These are phyloP conservation scores for Rhodotorula sp. DNA, from an alignment of 1,284 basidiomycete genomes.

Conservation along the genomic window DNA sequence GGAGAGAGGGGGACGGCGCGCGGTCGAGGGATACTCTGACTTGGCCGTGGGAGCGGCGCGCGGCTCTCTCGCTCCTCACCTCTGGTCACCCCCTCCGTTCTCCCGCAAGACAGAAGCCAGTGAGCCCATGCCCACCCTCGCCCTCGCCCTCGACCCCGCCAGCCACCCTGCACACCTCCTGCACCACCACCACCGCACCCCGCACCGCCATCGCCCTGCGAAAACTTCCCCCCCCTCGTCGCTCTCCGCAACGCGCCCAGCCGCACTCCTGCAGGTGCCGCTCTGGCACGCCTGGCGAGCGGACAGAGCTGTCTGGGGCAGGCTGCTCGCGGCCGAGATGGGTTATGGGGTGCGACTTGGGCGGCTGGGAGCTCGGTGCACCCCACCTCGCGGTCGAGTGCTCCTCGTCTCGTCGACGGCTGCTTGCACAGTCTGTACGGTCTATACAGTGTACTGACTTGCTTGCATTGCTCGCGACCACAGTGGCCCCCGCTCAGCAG, in stretches of 20 bases:
- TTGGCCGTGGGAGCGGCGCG: not conserved
- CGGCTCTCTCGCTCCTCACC: not conserved
- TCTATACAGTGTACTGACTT: constrained; percentile 1
- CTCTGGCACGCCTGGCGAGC: too few relatives aligned
- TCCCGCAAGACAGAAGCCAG: not conserved
- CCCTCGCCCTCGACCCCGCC: too few relatives aligned
- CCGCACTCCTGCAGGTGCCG: not conserved
- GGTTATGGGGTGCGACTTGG: too few relatives aligned
- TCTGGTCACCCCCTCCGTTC: not conserved
- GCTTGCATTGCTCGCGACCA: too few relatives aligned
- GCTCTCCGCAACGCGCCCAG: not conserved
- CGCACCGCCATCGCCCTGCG: not conserved
- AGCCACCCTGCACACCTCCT: too few relatives aligned
- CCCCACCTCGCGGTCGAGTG: too few relatives aligned
- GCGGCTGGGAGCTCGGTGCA: too few relatives aligned
- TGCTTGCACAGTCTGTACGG: too few relatives aligned
- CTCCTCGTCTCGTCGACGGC: not conserved
- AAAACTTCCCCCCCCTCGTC: not conserved
- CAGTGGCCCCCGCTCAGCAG: constrained; percentile 39
- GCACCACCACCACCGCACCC: not conserved
- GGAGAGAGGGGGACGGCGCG: too few relatives aligned
- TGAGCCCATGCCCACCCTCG: not conserved
- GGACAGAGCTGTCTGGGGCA: too few relatives aligned
- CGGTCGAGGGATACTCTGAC: too few relatives aligned
- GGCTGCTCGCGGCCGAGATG: too few relatives aligned